Base-by-base conservation (phyloP, 352 stramenopile species). In the Phytophthora rubi region DNA sequence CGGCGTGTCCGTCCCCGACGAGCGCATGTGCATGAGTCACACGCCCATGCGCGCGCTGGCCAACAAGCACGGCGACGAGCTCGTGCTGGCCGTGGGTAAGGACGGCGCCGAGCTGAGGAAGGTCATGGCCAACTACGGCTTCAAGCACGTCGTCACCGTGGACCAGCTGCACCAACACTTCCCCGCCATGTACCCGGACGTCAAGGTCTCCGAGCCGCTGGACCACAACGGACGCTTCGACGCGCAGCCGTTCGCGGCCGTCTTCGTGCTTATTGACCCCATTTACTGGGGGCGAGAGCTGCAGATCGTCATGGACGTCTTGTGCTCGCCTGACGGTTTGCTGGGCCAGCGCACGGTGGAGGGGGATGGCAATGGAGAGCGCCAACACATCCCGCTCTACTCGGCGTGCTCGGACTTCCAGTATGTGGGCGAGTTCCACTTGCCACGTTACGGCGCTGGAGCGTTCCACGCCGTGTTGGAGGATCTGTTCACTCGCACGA, bases 401-500 rank as follows among this genome's bases (percentile, higher is more conserved):
- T 96, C 87, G 55, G 85, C 88, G 58, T 96, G 88, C 80, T 93
- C 86, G 4, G 88, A 96, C 53, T 96, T 96, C 70, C 87, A 96
- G 69, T 96, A 96, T 64, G 87, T 96, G 12, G 86, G 88, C 12
- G 88, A 94, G 55, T 93, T 93, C 70, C 86, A 95, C 61, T 70
- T 93, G 52, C 88, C 88, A 21, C 85, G 88, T 18, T 95, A 91
- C 65, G 88, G 88, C 16, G 88, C 88, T 10, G 88, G 88, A 18
- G 88, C 88, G 4, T 95, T 95, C 73, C 86, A 89, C 15, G 85
- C 88, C 0, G 79, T 94, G 12, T 71, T 95, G 63, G 88, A 95
- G 77, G 79, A 91, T 58, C 57, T 95, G 26, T 95, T 93, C 65
- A 85, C 81, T 23, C 88, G 86, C 61, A 94, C 88, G 30, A 95